Percentiles rank a stretch among this genome's conserved stretches.
Conservation (phyloP, 73 alveolate genomes). For the Paraurostyla sp. region DNA sequence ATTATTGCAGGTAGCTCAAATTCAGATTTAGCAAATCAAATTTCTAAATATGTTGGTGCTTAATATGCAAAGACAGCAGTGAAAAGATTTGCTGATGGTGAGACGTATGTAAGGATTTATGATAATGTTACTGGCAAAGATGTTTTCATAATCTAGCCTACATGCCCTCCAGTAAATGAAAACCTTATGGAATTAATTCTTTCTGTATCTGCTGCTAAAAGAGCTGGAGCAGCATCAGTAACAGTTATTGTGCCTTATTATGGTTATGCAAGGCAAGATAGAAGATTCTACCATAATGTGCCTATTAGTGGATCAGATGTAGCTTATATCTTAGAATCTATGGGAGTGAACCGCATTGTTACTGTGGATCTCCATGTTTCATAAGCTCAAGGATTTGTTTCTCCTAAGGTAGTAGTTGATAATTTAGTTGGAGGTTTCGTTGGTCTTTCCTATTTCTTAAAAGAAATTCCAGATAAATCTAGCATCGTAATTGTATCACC, state of each 20-base stretch:
- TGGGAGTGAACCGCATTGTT: slow-evolving; percentile 93
- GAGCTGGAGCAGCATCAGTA: slow-evolving; percentile 95
- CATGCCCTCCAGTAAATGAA: slow-evolving; percentile 97
- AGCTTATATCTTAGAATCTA: slow-evolving; percentile 90
- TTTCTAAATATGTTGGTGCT: slow-evolving; percentile 75
- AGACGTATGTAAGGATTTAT: slow-evolving; percentile 74
- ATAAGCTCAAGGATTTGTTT: slow-evolving; percentile 92
- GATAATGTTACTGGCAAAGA: slow-evolving; percentile 95
- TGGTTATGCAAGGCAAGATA: slow-evolving; percentile 97
- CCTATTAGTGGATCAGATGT: slow-evolving; percentile 97
- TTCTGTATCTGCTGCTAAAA: slow-evolving; percentile 89
- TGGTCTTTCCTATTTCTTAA: slow-evolving; percentile 85
- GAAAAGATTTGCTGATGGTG: slow-evolving; percentile 97
- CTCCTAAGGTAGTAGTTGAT: slow-evolving; percentile 91
- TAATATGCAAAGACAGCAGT: slow-evolving; percentile 68
- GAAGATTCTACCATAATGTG: slow-evolving; percentile 87
- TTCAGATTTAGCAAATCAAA: slow-evolving; percentile 34
- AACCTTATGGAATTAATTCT: slow-evolving; percentile 94
- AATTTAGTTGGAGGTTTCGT: slow-evolving; percentile 89
- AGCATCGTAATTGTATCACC: slow-evolving; percentile 94
- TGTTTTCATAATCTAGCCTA: slow-evolving; percentile 89
- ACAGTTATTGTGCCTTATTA: slow-evolving; percentile 96
- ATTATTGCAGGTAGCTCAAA: slow-evolving; percentile 35
- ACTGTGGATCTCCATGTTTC: slow-evolving; percentile 96
- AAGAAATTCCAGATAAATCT: slow-evolving; percentile 62